Percentiles rank a stretch among this genome's conserved stretches.
Evolutionary conservation across 495 filamentous ascomycete genomes (phyloP).

Genomic region (Melanomma pulvis-pyrius): DNA sequence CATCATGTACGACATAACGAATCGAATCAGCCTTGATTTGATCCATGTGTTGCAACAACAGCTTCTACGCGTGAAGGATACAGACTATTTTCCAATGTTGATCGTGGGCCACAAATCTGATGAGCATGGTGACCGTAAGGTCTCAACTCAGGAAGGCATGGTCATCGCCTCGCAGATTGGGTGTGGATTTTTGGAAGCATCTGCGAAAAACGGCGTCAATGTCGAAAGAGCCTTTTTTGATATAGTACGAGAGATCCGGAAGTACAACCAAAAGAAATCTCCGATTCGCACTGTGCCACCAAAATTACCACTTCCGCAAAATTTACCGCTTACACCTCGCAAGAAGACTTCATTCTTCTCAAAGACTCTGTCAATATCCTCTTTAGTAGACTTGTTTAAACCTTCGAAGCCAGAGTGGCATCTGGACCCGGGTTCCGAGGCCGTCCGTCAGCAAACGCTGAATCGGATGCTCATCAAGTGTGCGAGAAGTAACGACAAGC

Average conservation of each 20-base stretch:
- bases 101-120: constrained; percentile 98
- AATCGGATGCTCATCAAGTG: constrained; percentile 7
- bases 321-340: constrained; percentile 41
- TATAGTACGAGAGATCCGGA: constrained; percentile 71
- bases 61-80: constrained; percentile 96
- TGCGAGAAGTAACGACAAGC: constrained; percentile 8
- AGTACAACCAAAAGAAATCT: not conserved
- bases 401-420: constrained; percentile 5
- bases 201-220: constrained; percentile 99
- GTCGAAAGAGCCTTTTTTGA: constrained; percentile 99
- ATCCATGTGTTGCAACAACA: constrained; percentile 96
- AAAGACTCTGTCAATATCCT: not conserved
- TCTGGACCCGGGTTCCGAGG: not conserved
- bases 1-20: constrained; percentile 96
- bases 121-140: constrained; percentile 89
- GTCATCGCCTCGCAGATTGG: constrained; percentile 88
- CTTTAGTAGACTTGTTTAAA: constrained; percentile 2
- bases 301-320: constrained; percentile 69
- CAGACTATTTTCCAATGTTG: constrained; percentile 90
- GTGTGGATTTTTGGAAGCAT: constrained; percentile 97
- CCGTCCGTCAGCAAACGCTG: constrained; percentile 1
- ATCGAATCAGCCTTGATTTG: constrained; percentile 87
- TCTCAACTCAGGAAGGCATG: constrained; percentile 94
- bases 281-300: too few species aligned
- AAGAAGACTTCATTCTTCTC: not conserved